These are phyloP conservation scores for Thermomucor indicae-seudaticae DNA, from an alignment of 371 early-diverging fungal genomes.

Conservation along the genomic window DNA sequence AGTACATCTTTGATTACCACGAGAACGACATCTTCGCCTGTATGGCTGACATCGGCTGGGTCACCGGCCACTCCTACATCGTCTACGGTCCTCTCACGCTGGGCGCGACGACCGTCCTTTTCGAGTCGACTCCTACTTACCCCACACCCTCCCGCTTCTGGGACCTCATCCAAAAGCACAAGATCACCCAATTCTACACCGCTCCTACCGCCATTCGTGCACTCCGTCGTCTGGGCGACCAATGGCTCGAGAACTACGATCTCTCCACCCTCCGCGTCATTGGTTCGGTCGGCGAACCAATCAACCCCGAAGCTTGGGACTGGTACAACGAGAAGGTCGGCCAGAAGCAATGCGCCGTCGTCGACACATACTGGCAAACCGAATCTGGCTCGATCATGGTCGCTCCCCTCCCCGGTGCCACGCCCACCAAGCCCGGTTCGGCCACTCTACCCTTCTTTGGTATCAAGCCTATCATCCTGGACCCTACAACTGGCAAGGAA, in stretches of 20 bases:
- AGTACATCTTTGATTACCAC: slow-evolving; percentile 92
- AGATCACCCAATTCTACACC: slow-evolving; percentile 97
- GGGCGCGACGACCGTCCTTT: slow-evolving; percentile 92
- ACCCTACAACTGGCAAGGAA: slow-evolving; percentile 82
- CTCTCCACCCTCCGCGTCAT: slow-evolving; percentile 84
- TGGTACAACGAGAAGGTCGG: slow-evolving; percentile 96
- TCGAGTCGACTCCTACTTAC: slow-evolving; percentile 89
- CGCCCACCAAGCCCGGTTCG: slow-evolving; percentile 90
- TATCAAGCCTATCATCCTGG: slow-evolving; percentile 81
- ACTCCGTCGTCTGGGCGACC: slow-evolving; percentile 83
- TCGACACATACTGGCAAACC: slow-evolving; percentile 98
- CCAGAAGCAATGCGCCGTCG: slow-evolving; percentile 81
- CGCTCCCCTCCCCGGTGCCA: slow-evolving; percentile 89
- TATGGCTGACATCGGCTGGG: slow-evolving; percentile 81
- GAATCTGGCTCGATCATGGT: slow-evolving; percentile 97
- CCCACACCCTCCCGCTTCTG: slow-evolving; percentile 84
- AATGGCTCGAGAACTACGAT: slow-evolving; percentile 71
- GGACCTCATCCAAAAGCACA: slow-evolving; percentile 83
- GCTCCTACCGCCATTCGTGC: slow-evolving; percentile 98
- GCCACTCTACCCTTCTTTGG: slow-evolving; percentile 98
- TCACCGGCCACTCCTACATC: slow-evolving; percentile 87
- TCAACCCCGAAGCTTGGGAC: slow-evolving; percentile 96
- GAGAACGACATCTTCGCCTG: slow-evolving; percentile 82
- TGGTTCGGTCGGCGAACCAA: slow-evolving; percentile 98
- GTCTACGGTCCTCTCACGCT: slow-evolving; percentile 93